A percentile compares a stretch with the other conserved stretches of the same genome.
phyloP scores from a whole-genome alignment of 768 basidiomycete species.

The Dacryopinax spathularia region DNA sequence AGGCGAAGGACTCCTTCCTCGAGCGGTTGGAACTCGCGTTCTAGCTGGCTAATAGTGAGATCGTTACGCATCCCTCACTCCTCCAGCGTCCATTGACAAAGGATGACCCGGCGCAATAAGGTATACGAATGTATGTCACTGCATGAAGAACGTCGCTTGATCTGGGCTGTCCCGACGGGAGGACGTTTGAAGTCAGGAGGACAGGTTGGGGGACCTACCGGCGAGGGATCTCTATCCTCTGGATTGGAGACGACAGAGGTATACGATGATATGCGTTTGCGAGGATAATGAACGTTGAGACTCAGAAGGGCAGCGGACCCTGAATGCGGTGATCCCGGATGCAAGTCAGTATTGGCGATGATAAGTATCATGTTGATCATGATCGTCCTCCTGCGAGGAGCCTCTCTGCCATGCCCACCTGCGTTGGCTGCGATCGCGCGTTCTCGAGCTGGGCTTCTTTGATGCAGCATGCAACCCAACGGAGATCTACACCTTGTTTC shows the following conservation, averaged over 20 bases:
- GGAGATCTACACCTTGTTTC: no score
- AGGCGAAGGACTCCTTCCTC: slow-evolving; percentile 87
- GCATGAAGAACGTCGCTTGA: slow-evolving; percentile 56
- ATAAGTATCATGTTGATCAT: no score
- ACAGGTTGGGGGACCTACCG: slow-evolving; percentile 38
- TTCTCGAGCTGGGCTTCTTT: no score
- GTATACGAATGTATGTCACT: slow-evolving; percentile 67
- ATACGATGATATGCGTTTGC: slow-evolving; percentile 80
- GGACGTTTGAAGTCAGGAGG: background rate
- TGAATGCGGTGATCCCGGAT: no score
- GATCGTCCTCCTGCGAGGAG: no score
- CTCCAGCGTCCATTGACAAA: slow-evolving; percentile 75
- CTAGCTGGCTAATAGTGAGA: slow-evolving; percentile 70
- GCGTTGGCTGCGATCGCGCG: no score
- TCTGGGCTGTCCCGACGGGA: slow-evolving; percentile 51
- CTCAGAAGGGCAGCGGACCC: no score
- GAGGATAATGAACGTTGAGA: no score
- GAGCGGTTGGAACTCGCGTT: slow-evolving; percentile 84
- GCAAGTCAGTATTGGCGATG: no score
- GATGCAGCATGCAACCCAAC: no score
- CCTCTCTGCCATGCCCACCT: no score
- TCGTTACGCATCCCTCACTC: slow-evolving; percentile 98
- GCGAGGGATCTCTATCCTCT: slow-evolving; percentile 79
- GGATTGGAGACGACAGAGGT: slow-evolving; percentile 79
- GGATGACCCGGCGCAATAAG: slow-evolving; percentile 65